Evolutionary conservation across 75 land plant species (phyloP).

Genomic region (Selaginella moellendorffii): DNA sequence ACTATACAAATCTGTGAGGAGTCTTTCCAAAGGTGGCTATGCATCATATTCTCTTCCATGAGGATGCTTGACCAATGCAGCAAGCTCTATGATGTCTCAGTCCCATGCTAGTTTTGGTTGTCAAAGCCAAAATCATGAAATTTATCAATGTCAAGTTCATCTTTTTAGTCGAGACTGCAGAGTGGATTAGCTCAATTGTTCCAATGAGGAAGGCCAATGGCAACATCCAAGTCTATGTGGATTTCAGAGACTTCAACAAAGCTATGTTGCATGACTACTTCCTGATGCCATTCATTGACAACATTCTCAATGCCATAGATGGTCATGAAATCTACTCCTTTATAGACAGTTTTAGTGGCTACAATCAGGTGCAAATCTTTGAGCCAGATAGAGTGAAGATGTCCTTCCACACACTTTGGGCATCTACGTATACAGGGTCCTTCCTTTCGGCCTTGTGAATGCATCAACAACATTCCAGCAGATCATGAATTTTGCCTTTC

Average conservation of each 20-base stretch:
- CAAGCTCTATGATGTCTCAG: no score
- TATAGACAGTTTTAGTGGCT: slow-evolving; percentile 1
- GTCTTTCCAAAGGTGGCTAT: no score
- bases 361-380: background rate
- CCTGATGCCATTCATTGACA: background rate
- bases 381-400: background rate
- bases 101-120: no score
- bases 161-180: background rate
- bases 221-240: slow-evolving; percentile 2
- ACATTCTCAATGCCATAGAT: background rate
- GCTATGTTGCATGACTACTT: background rate
- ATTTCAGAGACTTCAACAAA: background rate
- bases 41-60: no score
- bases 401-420: background rate
- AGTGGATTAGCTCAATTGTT: background rate
- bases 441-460: background rate
- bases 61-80: no score
- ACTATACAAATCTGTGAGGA: no score
- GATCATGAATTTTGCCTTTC: background rate
- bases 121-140: background rate
- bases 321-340: background rate
- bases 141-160: background rate
- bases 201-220: background rate
- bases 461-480: background rate
- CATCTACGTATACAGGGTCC: background rate